Evolutionary conservation across 2,329 filamentous ascomycete genomes (phyloP), one percentile per base, ranked within the genome.

Genomic region (Alternaria novae-zelandiae): DNA sequence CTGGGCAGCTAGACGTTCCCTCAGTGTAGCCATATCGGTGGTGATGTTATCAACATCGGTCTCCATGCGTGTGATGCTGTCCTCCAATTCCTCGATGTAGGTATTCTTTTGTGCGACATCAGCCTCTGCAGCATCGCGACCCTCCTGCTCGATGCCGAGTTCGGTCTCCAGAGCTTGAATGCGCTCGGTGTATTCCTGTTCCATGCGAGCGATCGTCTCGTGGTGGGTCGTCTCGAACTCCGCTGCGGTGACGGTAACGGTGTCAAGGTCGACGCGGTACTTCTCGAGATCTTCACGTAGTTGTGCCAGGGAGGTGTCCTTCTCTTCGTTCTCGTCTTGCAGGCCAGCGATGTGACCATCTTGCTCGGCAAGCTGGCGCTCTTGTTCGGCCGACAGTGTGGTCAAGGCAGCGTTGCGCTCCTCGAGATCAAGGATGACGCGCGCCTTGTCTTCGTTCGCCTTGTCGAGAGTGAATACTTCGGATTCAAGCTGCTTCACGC

Each of bases 191-290:
- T 82, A 79, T 44, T 81, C 79, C 17, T 74, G 63, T 57, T 82
- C 78, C 73, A 84, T 78, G 46, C 78, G 73, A 4, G 65, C 70
- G 13, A 84, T 74, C 17, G 70, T 71, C 2, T 71, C 69, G 5
- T 70, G 64, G 58, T 83, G 80, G 28, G 82, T 77, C 12, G 76
- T 64, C 65, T 84, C 82, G 64, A 83, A 79, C 5, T 69, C 70
- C 3, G 70, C 75, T 43, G 83, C 78, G 8, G 82, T 76, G 17
- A 68, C 62, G 5, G 78, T 77, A 36, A 83, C 70, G 13, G 74
- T 71, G 21, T 75, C 68, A 54, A 83, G 77, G 30, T 84, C 81
- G 10, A 66, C 63, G 28, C 76, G 78, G 64, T 82, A 84, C 12
- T 72, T 71, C 13, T 82, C 74, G 32, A 84, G 68, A 10, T 79